Percentiles rank a stretch among this genome's conserved stretches.
Conservation (phyloP, 495 filamentous ascomycete genomes). For the Lepraria neglecta region DNA sequence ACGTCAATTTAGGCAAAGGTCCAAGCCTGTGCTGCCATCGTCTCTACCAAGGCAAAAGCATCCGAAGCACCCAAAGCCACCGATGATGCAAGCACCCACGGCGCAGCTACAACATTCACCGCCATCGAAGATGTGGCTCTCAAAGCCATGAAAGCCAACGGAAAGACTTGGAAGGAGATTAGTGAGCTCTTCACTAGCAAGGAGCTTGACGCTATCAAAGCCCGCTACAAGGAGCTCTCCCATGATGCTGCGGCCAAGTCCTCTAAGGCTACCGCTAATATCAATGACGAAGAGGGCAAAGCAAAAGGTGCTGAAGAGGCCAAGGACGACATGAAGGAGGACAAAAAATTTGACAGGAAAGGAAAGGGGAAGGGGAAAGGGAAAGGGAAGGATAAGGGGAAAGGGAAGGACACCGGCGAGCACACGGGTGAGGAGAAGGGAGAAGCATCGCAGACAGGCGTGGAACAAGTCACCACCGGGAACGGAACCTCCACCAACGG, state of each 20-base stretch:
- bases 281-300: conserved; percentile 2
- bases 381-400: conserved; percentile 1
- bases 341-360: conserved; percentile 5
- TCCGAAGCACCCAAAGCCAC: neutral
- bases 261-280: conserved; percentile 1
- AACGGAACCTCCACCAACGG: no score
- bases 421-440: neutral
- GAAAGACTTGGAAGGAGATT: conserved; percentile 31
- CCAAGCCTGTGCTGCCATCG: neutral
- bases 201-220: conserved; percentile 25
- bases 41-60: neutral
- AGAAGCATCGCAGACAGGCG: neutral
- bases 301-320: neutral
- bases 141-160: conserved; percentile 22
- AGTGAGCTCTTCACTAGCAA: conserved; percentile 23
- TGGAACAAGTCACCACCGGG: no score
- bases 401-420: neutral
- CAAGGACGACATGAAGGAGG: conserved; percentile 10
- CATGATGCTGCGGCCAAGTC: conserved; percentile 1
- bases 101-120: conserved; percentile 22
- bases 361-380: conserved; percentile 8
- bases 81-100: neutral
- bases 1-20: neutral
- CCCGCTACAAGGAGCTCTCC: conserved; percentile 25
- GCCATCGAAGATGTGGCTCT: conserved; percentile 28